Evolutionary conservation across 2,329 filamentous ascomycete species (phyloP), one percentile per base, ranked within the genome.

Genomic region (Claviceps purpurea): DNA sequence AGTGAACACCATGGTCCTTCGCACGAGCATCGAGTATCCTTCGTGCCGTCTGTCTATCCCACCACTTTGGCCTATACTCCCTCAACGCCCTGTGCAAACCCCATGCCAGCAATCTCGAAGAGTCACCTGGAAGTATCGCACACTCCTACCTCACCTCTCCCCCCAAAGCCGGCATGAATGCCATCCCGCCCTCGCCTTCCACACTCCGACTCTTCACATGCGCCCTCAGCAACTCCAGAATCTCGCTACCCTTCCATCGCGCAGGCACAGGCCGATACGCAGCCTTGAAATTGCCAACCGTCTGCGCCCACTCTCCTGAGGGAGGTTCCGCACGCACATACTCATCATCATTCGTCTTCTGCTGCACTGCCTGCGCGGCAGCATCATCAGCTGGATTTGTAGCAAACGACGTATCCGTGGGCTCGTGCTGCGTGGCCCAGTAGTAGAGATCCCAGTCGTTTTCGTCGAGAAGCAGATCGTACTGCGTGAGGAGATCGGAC

Each of bases 371-470:
- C 30, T 34, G 30, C 30, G 30, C 30, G 30, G 30, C 30, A 11
- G 30, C 30, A 11, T 34, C 14, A 7, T 44, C 56, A 22, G 56
- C 38, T 47, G 66, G 63, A 61, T 66, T 61, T 57, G 71, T 66
- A 51, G 65, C 73, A 50, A 73, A 67, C 38, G 80, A 67, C 40
- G 80, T 57, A 56, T 68, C 66, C 49, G 73, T 67, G 37, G 81
- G 59, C 57, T 68, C 67, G 60, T 89, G 82, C 69, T 98, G 93
- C 16, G 93, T 98, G 3, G 87, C 89, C 93, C 93, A 98, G 77
- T 98, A 98, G 76, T 98, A 98, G 56, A 98, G 96, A 67, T 98
- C 93, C 93, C 93, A 98, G 73, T 98, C 93, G 70, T 98, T 98
- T 72, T 98, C 93, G 69, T 98, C 93, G 52, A 98, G 82, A 74